Percentiles rank a stretch among this genome's conserved stretches.
Conservation (phyloP, 257 asterid species). For the Buddleja alternifolia region DNA sequence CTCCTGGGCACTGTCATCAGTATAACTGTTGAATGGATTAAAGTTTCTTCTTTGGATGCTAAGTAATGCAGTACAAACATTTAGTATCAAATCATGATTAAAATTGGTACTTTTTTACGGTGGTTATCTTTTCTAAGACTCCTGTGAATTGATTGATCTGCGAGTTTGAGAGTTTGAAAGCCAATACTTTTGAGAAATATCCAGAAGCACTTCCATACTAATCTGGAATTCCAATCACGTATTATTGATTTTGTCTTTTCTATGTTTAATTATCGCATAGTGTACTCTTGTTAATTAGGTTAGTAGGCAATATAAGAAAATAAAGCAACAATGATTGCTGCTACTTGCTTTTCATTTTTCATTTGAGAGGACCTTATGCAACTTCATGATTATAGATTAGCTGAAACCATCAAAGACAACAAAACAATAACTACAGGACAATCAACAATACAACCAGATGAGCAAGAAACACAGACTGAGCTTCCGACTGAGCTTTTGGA, state of each 20-base stretch:
- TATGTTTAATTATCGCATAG: neutral
- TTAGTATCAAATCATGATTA: neutral
- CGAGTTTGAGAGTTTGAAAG: neutral
- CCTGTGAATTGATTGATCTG: neutral
- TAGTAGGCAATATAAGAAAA: neutral
- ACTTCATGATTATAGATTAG: conserved; percentile 49
- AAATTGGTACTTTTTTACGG: conserved; percentile 2
- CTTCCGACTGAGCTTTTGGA: conserved; percentile 75
- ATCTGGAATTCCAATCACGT: neutral
- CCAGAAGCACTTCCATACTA: neutral
- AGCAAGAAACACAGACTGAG: conserved; percentile 38
- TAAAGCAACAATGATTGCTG: neutral
- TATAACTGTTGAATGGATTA: neutral
- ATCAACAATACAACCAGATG: conserved; percentile 28
- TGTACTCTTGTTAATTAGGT: neutral
- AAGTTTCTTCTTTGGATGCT: neutral
- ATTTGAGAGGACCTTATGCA: neutral
- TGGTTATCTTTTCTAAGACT: conserved; percentile 11
- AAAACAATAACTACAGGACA: conserved; percentile 26
- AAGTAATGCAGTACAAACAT: neutral
- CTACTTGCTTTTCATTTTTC: neutral
- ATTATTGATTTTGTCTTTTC: conserved; percentile 7
- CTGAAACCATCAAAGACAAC: conserved; percentile 37
- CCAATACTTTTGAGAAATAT: conserved; percentile 3
- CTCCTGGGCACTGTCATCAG: neutral